Conservation (phyloP, 2,329 filamentous ascomycete species). For the Exophiala calicioides region DNA sequence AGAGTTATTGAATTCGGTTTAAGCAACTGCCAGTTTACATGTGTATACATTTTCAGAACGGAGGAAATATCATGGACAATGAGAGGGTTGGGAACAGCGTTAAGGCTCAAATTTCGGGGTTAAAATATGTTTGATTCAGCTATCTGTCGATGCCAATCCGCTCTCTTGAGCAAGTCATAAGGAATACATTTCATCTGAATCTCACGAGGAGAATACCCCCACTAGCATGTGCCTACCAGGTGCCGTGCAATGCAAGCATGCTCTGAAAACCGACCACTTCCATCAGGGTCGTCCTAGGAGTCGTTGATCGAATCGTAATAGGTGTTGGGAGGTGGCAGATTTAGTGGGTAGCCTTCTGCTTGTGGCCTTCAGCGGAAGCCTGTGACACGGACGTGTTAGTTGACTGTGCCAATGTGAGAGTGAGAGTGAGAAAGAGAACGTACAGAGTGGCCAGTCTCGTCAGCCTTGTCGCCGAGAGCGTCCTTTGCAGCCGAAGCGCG, state of each 20-base stretch:
- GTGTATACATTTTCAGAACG: too few relatives aligned
- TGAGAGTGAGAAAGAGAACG: slow-evolving; percentile 1
- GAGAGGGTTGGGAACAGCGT: too few relatives aligned
- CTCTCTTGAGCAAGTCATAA: slow-evolving; percentile 14
- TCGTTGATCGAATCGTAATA: slow-evolving; percentile 13
- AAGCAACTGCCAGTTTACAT: not conserved
- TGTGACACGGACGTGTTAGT: slow-evolving; percentile 20
- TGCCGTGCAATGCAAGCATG: slow-evolving; percentile 10
- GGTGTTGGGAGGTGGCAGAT: not conserved
- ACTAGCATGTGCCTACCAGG: slow-evolving; percentile 7
- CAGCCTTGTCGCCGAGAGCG: slow-evolving; percentile 55
- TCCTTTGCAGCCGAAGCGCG: slow-evolving; percentile 57
- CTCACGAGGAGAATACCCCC: slow-evolving; percentile 14
- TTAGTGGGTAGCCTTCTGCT: slow-evolving; percentile 32
- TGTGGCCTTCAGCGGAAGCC: slow-evolving; percentile 32
- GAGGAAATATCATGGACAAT: too few relatives aligned
- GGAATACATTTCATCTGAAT: slow-evolving; percentile 17
- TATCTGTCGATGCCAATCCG: slow-evolving; percentile 10
- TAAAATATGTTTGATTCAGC: slow-evolving; percentile 19
- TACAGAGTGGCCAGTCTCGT: slow-evolving; percentile 54
- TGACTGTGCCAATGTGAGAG: not conserved
- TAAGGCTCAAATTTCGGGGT: not conserved
- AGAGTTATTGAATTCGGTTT: not conserved
- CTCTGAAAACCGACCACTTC: slow-evolving; percentile 12
- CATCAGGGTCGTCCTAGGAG: slow-evolving; percentile 14